Evolutionary conservation across 495 filamentous ascomycete genomes (phyloP).

Genomic region (Penicillium canariense): DNA sequence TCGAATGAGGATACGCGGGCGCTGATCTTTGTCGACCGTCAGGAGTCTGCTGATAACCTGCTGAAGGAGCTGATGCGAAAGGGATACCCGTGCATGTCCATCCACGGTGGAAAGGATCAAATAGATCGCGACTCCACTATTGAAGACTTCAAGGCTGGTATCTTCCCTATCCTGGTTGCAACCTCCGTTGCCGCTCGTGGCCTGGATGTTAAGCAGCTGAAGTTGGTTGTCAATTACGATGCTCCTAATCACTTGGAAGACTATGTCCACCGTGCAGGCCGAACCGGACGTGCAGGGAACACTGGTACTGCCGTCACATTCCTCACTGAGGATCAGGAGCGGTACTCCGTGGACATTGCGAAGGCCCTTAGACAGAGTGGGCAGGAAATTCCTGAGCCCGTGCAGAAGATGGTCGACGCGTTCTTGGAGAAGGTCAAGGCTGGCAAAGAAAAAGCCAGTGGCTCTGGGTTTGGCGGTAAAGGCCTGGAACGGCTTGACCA

Average conservation of each 20-base stretch:
- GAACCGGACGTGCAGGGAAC: slow-evolving; percentile 93
- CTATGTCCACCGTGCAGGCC: slow-evolving; percentile 93
- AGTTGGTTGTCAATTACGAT: slow-evolving; percentile 96
- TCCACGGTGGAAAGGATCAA: slow-evolving; percentile 96
- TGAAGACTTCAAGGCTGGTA: slow-evolving; percentile 89
- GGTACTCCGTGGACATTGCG: slow-evolving; percentile 83
- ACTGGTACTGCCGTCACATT: slow-evolving; percentile 95
- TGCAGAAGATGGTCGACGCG: slow-evolving; percentile 60
- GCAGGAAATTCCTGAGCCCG: slow-evolving; percentile 70
- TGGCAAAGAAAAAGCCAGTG: slow-evolving; percentile 81
- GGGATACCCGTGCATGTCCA: slow-evolving; percentile 92
- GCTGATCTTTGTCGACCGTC: slow-evolving; percentile 91
- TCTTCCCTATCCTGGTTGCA: slow-evolving; percentile 85
- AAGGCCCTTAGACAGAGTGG: slow-evolving; percentile 93
- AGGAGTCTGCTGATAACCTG: slow-evolving; percentile 88
- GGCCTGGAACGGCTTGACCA: slow-evolving; percentile 88
- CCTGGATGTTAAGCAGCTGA: slow-evolving; percentile 93
- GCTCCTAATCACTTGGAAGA: slow-evolving; percentile 96
- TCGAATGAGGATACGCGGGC: slow-evolving; percentile 81
- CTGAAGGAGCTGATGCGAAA: slow-evolving; percentile 79
- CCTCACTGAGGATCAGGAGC: slow-evolving; percentile 85
- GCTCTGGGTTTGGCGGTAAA: slow-evolving; percentile 89
- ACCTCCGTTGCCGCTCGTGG: slow-evolving; percentile 96
- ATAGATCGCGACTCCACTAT: slow-evolving; percentile 94
- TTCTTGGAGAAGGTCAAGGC: slow-evolving; percentile 89